Evolutionary conservation across 306 rosid species (phyloP).

Genomic region (Cicer judaicum): DNA sequence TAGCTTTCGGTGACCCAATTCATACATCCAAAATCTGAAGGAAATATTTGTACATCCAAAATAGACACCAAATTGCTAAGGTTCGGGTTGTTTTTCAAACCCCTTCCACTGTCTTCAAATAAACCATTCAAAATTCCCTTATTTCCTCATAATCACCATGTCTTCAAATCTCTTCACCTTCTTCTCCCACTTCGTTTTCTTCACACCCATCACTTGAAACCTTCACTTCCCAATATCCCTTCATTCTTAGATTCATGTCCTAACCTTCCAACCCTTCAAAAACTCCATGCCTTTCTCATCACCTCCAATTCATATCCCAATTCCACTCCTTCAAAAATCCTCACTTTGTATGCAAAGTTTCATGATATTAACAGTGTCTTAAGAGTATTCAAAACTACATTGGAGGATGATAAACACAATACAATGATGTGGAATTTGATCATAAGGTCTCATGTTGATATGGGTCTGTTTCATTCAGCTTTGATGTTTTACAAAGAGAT

Average conservation of each 20-base stretch:
- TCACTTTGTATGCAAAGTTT: slow-evolving; percentile 46
- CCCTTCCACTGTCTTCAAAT: not conserved
- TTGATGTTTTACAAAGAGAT: slow-evolving; percentile 50
- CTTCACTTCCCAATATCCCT: slow-evolving; percentile 19
- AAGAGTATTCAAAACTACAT: slow-evolving; percentile 33
- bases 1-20: too few relatives aligned
- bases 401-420: slow-evolving; percentile 28
- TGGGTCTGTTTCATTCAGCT: slow-evolving; percentile 48
- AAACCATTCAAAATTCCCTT: slow-evolving; percentile 41
- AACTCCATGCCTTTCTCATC: slow-evolving; percentile 48
- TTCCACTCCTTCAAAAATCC: slow-evolving; percentile 37
- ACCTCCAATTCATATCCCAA: slow-evolving; percentile 41
- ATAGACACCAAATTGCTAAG: too few relatives aligned
- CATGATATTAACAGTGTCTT: slow-evolving; percentile 46
- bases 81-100: too few relatives aligned
- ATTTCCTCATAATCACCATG: slow-evolving; percentile 37
- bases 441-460: slow-evolving; percentile 50
- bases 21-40: too few relatives aligned
- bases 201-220: slow-evolving; percentile 59
- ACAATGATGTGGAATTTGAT: slow-evolving; percentile 55
- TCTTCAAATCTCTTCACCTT: slow-evolving; percentile 27
- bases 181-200: slow-evolving; percentile 44
- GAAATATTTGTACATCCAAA: too few relatives aligned
- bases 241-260: slow-evolving; percentile 41
- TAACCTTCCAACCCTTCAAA: slow-evolving; percentile 43